Conservation (phyloP, 1,139 yeast species). For the Zygosaccharomyces sapae region DNA sequence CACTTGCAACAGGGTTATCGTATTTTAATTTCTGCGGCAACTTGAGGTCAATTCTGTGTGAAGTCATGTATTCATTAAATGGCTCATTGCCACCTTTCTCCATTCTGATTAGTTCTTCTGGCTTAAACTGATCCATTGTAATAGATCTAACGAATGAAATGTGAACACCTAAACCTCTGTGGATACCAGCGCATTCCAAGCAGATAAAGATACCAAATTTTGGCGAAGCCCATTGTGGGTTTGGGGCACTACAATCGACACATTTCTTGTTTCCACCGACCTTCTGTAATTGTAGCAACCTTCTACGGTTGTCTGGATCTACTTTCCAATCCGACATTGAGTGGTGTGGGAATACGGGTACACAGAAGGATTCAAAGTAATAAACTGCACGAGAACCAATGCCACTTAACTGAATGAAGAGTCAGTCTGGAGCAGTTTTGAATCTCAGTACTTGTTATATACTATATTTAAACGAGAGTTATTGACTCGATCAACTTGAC, state of each 20-base stretch:
- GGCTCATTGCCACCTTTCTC: constrained; percentile 90
- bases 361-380: no score
- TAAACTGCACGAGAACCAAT: no score
- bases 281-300: constrained; percentile 74
- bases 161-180: constrained; percentile 94
- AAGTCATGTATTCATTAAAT: constrained; percentile 61
- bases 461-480: background rate
- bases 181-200: constrained; percentile 95
- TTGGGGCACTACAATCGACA: constrained; percentile 91
- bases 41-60: constrained; percentile 66
- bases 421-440: no score
- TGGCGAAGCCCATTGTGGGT: constrained; percentile 99
- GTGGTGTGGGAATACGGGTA: no score
- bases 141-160: constrained; percentile 93
- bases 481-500: background rate
- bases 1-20: constrained; percentile 88
- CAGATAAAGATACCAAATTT: constrained; percentile 96
- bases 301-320: constrained; percentile 85
- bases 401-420: no score
- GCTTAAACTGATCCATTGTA: constrained; percentile 95
- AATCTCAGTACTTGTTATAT: background rate
- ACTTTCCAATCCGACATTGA: constrained; percentile 67
- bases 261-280: constrained; percentile 81
- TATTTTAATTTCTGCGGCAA: constrained; percentile 72
- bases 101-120: constrained; percentile 86